Evolutionary conservation across 495 filamentous ascomycete genomes (phyloP).

Genomic region (Tuber indicum): DNA sequence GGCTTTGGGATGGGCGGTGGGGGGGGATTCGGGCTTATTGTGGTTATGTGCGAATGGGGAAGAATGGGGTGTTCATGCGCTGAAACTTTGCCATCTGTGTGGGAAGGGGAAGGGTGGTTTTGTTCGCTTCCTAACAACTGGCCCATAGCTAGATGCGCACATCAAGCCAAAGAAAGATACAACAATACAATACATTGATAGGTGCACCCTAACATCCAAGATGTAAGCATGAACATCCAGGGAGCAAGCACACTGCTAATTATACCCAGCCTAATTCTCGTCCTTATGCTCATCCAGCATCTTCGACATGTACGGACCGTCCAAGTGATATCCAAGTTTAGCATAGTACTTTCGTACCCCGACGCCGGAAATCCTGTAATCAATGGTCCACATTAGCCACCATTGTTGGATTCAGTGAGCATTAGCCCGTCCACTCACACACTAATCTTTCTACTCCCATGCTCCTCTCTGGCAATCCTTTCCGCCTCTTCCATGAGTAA

Average conservation of each 20-base stretch:
- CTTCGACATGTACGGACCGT: conserved; percentile 89
- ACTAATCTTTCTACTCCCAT: conserved; percentile 84
- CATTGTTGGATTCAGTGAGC: too few species aligned
- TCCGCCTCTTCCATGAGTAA: conserved; percentile 97
- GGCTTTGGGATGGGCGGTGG: neutral
- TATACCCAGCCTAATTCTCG: neutral
- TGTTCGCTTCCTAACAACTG: neutral
- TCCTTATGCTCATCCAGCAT: conserved; percentile 42
- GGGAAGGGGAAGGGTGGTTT: neutral
- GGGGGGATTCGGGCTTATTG: neutral
- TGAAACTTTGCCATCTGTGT: neutral
- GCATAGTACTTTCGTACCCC: conserved; percentile 90
- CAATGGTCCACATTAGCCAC: conserved; percentile 11
- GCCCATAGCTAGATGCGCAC: neutral
- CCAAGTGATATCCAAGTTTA: conserved; percentile 83
- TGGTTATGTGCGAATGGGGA: neutral
- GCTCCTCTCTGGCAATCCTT: conserved; percentile 85
- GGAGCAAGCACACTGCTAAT: neutral
- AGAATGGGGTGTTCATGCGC: neutral
- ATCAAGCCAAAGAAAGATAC: neutral
- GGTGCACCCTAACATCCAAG: neutral
- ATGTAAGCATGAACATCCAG: neutral
- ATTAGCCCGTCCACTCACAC: conserved; percentile 47
- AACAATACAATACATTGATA: neutral
- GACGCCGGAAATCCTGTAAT: conserved; percentile 68